Percentiles rank a stretch among this genome's conserved stretches.
Evolutionary conservation across 345 rosid species (phyloP).

Genomic region (Heritiera fomes): DNA sequence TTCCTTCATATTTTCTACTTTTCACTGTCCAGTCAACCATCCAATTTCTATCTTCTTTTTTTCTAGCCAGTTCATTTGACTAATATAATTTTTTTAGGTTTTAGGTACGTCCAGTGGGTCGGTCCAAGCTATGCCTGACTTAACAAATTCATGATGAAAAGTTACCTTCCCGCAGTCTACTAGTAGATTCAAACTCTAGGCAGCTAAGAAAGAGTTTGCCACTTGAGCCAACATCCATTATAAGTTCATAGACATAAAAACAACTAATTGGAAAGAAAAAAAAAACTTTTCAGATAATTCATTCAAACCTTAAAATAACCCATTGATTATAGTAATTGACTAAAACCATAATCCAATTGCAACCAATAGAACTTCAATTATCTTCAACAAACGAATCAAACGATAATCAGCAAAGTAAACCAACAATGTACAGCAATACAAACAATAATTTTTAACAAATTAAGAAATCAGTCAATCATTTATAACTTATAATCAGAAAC

Average conservation of each 20-base stretch:
- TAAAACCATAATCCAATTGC: conserved; percentile 15
- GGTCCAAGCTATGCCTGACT: no score
- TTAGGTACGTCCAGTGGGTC: no score
- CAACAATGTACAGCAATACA: conserved; percentile 30
- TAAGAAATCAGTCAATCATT: conserved; percentile 12
- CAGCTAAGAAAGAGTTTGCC: no score
- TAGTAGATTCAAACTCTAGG: no score
- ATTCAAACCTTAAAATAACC: neutral
- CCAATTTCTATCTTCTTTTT: neutral
- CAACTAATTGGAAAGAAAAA: neutral
- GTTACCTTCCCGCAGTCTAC: no score
- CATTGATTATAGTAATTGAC: neutral
- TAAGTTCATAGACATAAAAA: neutral
- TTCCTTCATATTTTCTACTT: neutral
- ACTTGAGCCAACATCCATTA: no score
- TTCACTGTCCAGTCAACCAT: neutral
- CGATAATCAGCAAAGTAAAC: conserved; percentile 13
- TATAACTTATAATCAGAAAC: conserved; percentile 8
- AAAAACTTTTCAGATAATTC: neutral
- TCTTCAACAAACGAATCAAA: neutral
- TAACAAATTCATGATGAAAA: no score
- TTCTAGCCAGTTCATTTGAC: neutral
- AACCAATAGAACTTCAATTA: neutral
- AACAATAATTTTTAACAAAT: conserved; percentile 33
- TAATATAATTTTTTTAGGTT: neutral